Percentiles rank a stretch among this genome's conserved stretches.
These are phyloP conservation scores for Zizania palustris DNA, from an alignment of 202 grass and related monocot species.

Conservation along the genomic window DNA sequence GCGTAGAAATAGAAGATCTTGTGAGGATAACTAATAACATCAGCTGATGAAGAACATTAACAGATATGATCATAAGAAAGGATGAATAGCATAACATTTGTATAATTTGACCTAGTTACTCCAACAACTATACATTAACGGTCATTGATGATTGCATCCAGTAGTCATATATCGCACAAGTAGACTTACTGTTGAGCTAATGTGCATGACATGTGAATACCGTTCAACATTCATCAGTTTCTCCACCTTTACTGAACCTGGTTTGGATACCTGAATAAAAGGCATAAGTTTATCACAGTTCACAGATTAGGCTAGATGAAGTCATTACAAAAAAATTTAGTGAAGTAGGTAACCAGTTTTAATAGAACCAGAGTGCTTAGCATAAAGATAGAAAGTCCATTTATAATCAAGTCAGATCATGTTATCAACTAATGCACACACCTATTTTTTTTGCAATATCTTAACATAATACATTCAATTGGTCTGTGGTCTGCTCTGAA, in stretches of 20 bases:
- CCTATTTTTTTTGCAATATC: neutral
- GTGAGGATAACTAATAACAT: constrained; percentile 14
- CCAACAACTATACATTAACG: neutral
- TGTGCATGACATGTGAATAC: constrained; percentile 98
- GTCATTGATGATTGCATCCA: neutral
- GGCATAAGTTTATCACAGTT: constrained; percentile 14
- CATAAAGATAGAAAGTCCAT: neutral
- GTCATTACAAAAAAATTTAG: constrained; percentile 1
- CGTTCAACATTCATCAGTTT: constrained; percentile 92
- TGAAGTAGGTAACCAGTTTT: neutral
- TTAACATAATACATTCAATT: neutral
- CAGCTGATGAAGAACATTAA: neutral
- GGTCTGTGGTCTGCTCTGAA: neutral
- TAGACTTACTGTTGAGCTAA: constrained; percentile 67
- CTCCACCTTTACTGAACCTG: constrained; percentile 80
- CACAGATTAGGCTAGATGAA: constrained; percentile 14
- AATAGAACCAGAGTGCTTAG: neutral
- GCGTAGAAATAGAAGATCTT: constrained; percentile 17
- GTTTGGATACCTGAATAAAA: constrained; percentile 66
- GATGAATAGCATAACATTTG: neutral
- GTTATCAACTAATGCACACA: neutral
- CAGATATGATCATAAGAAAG: neutral
- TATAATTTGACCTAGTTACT: neutral
- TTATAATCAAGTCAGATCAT: neutral
- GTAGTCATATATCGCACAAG: neutral